Base-by-base conservation (phyloP, 148 eudicot genomes). In the Polygonum maritimum region DNA sequence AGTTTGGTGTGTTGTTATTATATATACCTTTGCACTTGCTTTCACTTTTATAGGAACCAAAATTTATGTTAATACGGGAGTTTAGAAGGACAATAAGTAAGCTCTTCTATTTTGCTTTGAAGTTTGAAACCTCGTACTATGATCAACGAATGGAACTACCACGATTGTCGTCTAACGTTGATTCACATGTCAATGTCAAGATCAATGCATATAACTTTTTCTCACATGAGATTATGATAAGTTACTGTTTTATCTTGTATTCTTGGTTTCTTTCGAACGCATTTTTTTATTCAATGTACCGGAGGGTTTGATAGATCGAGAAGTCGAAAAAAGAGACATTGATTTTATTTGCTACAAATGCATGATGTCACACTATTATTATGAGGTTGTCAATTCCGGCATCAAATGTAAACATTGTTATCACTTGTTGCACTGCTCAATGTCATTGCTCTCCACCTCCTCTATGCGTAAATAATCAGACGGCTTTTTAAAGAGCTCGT, bases 401-500 rank as follows among this genome's bases (percentile, higher is more conserved):
- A 26, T 26, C 31, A 26, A 26, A 26, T 26, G 31, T 0, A 26
- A 26, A 26, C 31, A 26, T 0, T 26, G 31, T 26, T 26, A 26
- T 26, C 31, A 26, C 31, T 26, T 26, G 31, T 26, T 26, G 1
- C 31, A 26, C 1, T 26, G 31, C 31, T 26, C 41, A 39, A 39
- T 39, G 4, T 7, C 41, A 0, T 39, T 39, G 55, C 14, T 14
- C 55, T 51, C 2, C 18, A 6, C 33, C 12, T 45, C 47, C 33
- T 55, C 76, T 5, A 41, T 15, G 1, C 80, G 79, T 16, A 78
- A 36, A 1, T 48, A 71, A 6, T 73, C 39, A 8, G 79, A 74
- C 31, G 80, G 84, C 48, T 79, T 79, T 2, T 77, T 9, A 10
- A 52, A 65, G 60, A 54, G 54, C 44, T 41, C 49, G 12, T 78